These are phyloP conservation scores for Phytophthora sp. DNA, from an alignment of 352 stramenopile genomes.

Conservation along the genomic window DNA sequence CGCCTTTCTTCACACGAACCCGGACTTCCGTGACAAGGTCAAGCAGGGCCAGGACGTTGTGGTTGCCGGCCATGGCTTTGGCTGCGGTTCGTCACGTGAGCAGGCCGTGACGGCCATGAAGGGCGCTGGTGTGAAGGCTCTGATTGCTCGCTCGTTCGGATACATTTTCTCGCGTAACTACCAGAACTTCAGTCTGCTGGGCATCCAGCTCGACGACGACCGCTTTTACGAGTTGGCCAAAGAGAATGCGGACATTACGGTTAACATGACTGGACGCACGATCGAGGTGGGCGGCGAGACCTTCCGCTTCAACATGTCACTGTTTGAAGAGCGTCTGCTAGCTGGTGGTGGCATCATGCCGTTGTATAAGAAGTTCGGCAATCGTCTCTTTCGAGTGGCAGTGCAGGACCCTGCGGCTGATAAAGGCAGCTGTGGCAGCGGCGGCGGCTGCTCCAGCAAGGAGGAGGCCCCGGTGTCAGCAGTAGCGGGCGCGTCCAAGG, in stretches of 20 bases:
- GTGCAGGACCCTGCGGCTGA: conserved; percentile 63
- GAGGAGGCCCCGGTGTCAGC: conserved; percentile 36
- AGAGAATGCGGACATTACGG: conserved; percentile 73
- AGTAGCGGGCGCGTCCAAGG: conserved; percentile 45
- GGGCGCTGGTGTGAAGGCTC: conserved; percentile 74
- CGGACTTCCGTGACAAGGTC: conserved; percentile 87
- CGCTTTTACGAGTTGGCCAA: conserved; percentile 84
- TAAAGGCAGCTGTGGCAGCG: conserved; percentile 46
- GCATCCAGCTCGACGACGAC: conserved; percentile 82
- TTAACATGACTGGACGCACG: conserved; percentile 85
- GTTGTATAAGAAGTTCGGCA: conserved; percentile 88
- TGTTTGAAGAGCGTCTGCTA: conserved; percentile 86
- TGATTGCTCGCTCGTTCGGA: conserved; percentile 86
- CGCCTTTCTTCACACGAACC: conserved; percentile 86
- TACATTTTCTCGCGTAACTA: conserved; percentile 92
- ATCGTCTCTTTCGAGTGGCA: conserved; percentile 84
- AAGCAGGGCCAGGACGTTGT: conserved; percentile 72
- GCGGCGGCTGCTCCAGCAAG: conserved; percentile 46
- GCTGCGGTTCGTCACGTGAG: conserved; percentile 85
- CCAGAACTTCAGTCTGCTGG: conserved; percentile 86
- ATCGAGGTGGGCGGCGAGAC: conserved; percentile 77
- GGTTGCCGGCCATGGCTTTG: conserved; percentile 81
- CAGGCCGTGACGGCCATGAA: conserved; percentile 87
- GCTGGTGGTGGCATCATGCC: conserved; percentile 86
- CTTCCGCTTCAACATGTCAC: conserved; percentile 89